Percentiles rank a stretch among this genome's conserved stretches.
Evolutionary conservation across 176 grass and related monocot genomes (phyloP).

Genomic region (Tuctoria greenei): DNA sequence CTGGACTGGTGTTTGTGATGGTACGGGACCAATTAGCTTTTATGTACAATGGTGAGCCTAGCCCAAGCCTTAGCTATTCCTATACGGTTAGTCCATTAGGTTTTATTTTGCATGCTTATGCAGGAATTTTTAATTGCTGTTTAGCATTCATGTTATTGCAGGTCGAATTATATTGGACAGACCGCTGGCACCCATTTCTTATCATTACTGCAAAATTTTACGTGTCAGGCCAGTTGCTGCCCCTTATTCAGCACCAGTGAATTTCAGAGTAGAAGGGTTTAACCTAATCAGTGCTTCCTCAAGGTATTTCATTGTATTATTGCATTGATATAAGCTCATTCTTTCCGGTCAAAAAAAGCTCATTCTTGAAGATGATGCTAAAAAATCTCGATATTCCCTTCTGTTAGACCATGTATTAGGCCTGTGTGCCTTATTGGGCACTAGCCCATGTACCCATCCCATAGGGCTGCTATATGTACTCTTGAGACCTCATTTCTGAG

Average conservation of each 20-base stretch:
- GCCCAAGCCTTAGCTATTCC: background rate
- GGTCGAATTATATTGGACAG: slow-evolving; percentile 82
- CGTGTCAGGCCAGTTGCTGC: slow-evolving; percentile 74
- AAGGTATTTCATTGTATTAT: slow-evolving; percentile 69
- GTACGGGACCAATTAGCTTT: slow-evolving; percentile 67
- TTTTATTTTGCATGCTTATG: slow-evolving; percentile 25
- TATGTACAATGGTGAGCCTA: slow-evolving; percentile 70
- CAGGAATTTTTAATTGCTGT: background rate
- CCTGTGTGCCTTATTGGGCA: too few relatives aligned
- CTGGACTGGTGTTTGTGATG: slow-evolving; percentile 79
- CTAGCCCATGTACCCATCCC: too few relatives aligned
- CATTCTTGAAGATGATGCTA: too few relatives aligned
- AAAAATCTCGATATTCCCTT: too few relatives aligned
- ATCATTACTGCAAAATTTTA: slow-evolving; percentile 69
- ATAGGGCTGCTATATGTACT: too few relatives aligned
- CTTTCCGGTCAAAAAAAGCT: too few relatives aligned
- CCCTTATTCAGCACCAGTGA: slow-evolving; percentile 53
- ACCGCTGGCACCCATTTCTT: slow-evolving; percentile 53
- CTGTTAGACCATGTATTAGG: too few relatives aligned
- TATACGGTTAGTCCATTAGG: background rate
- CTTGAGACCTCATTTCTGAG: too few relatives aligned
- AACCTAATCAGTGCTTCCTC: slow-evolving; percentile 62
- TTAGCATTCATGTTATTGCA: slow-evolving; percentile 44
- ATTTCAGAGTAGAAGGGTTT: slow-evolving; percentile 75
- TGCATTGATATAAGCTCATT: slow-evolving; percentile 21